These are phyloP conservation scores for Golubevia pallescens DNA, from an alignment of 1,284 basidiomycete genomes.

Conservation along the genomic window DNA sequence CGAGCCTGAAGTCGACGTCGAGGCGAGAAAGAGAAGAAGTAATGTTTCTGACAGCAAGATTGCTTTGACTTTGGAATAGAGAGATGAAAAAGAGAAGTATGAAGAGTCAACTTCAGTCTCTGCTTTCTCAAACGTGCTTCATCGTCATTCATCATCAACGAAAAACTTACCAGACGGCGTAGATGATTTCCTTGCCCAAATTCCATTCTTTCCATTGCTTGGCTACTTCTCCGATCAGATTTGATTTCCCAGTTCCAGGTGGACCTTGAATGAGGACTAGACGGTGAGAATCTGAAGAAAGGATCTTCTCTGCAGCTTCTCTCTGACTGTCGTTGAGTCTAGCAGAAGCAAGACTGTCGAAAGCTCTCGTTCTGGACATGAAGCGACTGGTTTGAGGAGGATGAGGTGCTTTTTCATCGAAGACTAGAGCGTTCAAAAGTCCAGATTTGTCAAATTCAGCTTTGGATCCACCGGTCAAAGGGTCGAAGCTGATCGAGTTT, in stretches of 20 bases:
- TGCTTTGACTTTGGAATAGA: neutral
- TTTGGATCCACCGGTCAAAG: neutral
- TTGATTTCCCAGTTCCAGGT: neutral
- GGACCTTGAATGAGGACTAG: neutral
- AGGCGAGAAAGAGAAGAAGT: neutral
- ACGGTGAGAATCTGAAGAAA: neutral
- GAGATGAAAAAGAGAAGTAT: neutral
- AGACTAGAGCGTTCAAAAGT: neutral
- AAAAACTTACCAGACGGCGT: neutral
- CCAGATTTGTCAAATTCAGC: neutral
- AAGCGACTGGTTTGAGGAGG: too few species aligned
- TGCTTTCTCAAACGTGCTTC: neutral
- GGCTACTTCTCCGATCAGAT: neutral
- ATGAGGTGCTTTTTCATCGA: neutral
- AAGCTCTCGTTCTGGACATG: too few species aligned
- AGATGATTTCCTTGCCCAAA: neutral
- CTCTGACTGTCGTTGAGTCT: neutral
- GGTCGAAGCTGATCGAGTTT: neutral
- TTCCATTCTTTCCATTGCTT: neutral
- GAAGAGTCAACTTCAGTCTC: neutral
- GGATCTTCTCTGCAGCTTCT: neutral
- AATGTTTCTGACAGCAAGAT: neutral
- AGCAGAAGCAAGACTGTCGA: too few species aligned
- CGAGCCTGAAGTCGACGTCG: neutral
- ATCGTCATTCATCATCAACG: neutral